phyloP scores from a whole-genome alignment of 192 early-diverging fungal species.

The Fimicolochytrium jonesii region DNA sequence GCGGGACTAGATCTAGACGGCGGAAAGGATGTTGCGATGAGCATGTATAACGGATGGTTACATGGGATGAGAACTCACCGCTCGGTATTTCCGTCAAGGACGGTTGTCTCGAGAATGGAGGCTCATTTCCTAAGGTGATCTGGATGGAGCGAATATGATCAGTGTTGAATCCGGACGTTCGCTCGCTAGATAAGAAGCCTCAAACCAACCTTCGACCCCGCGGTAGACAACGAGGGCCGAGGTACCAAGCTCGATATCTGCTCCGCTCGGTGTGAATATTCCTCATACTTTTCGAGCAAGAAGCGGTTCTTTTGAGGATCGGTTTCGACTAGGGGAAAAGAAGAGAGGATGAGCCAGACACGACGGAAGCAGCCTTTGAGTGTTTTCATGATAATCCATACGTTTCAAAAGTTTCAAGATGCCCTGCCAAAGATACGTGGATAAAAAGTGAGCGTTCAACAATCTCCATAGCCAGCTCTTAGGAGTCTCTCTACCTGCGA shows the following conservation, averaged over 20 bases:
- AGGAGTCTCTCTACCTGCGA: not conserved
- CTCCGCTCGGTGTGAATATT: slow-evolving; percentile 2
- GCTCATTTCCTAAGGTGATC: too few species aligned
- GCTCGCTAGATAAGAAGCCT: not conserved
- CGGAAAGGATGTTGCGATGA: not conserved
- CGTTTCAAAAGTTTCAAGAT: not conserved
- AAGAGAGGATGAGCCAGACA: not conserved
- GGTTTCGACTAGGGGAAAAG: not conserved
- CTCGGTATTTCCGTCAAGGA: not conserved
- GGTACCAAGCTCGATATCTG: not conserved
- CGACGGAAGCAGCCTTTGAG: not conserved
- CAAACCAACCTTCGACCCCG: not conserved
- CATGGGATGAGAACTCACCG: not conserved
- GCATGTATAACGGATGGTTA: not conserved
- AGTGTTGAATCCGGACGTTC: not conserved
- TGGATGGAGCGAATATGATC: too few species aligned
- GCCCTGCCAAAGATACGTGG: not conserved
- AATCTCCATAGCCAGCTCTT: not conserved
- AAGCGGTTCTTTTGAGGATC: not conserved
- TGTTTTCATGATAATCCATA: too few species aligned
- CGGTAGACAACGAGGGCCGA: not conserved
- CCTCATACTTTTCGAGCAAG: slow-evolving; percentile 1
- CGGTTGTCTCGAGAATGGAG: not conserved
- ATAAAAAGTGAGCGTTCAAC: not conserved
- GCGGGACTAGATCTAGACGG: not conserved